Base-by-base conservation (phyloP, 805 yeast species). In the Wickerhamomyces bovis region DNA sequence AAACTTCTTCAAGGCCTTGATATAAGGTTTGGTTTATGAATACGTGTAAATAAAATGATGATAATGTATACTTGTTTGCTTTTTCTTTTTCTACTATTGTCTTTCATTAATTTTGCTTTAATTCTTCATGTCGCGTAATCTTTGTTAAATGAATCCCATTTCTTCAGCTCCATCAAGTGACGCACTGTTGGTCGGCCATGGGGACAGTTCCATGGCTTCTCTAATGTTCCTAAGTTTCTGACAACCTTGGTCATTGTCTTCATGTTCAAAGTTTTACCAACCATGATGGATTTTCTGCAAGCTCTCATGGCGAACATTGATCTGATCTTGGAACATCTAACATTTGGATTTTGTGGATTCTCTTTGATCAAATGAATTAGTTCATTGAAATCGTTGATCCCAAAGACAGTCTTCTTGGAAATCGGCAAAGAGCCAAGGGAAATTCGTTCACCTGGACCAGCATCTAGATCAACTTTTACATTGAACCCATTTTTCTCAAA, bases 151-250 rank as follows among this genome's bases (percentile, higher is more conserved):
- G 73, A 54, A 19, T 60, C 55, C 76, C 80, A 72, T 41, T 68
- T 64, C 38, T 69, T 63, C 35, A 83, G 58, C 46, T 86, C 89
- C 49, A 83, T 78, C 48, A 92, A 70, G 64, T 92, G 97, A 46
- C 99, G 75, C 85, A 94, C 81, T 1, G 99, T 94, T 0, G 99
- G 99, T 52, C 99, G 71, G 0, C 99, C 99, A 66, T 94, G 99
- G 0, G 99, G 99, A 55, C 81, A 76, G 46, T 75, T 75, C 99
- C 99, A 94, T 0, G 99, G 99, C 60, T 88, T 87, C 51, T 89
- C 90, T 35, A 94, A 70, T 0, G 63, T 68, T 12, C 92, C 78
- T 44, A 94, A 68, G 57, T 89, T 76, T 26, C 68, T 61, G 6
- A 94, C 90, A 2, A 94, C 80, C 35, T 59, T 68, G 2, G 64